A percentile compares a stretch with the other conserved stretches of the same genome.
These are phyloP conservation scores for Neurospora sp. DNA, from an alignment of 495 filamentous ascomycete genomes.

Conservation along the genomic window DNA sequence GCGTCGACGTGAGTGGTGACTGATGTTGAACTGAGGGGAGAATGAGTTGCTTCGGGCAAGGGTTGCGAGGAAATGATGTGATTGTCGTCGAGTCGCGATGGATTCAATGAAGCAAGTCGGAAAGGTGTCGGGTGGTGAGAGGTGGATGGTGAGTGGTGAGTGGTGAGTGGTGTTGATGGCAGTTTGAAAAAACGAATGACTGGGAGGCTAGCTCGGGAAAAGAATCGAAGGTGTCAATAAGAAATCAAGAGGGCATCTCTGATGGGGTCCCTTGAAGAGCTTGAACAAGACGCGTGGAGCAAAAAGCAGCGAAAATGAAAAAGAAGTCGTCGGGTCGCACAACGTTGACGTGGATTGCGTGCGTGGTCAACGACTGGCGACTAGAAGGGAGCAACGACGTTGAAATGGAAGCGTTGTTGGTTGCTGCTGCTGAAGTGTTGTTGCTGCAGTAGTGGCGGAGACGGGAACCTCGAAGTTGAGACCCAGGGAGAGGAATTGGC, in stretches of 20 bases:
- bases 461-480: neutral
- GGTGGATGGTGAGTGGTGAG: neutral
- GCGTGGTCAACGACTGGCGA: neutral
- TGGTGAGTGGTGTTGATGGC: constrained; percentile 6
- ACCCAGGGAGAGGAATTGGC: neutral
- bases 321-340: neutral
- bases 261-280: neutral
- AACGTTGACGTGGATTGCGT: neutral
- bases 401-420: constrained; percentile 4
- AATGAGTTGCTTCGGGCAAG: neutral
- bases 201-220: constrained; percentile 39
- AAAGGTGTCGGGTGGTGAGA: neutral
- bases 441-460: neutral
- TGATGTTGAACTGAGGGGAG: neutral
- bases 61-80: neutral
- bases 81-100: neutral
- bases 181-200: constrained; percentile 36
- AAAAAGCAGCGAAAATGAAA: neutral
- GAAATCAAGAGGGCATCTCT: constrained; percentile 1
- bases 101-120: neutral
- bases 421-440: neutral
- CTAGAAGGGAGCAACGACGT: neutral
- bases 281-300: neutral
- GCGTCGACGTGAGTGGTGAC: neutral
- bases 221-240: constrained; percentile 25